Conservation (phyloP, 257 asterid species). For the Schizonepeta tenuifolia region DNA sequence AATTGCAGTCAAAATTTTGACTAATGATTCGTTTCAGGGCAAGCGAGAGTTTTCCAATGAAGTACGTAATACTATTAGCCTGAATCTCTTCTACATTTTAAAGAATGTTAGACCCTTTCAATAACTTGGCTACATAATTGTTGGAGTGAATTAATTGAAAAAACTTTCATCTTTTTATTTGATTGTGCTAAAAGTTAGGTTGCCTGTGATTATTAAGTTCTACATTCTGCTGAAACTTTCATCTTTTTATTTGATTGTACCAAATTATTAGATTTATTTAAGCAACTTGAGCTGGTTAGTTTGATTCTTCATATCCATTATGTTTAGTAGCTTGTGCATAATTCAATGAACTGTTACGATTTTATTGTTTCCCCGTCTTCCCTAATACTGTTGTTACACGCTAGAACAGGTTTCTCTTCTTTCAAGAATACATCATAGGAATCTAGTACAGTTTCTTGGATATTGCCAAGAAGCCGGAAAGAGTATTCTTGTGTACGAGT, state of each 20-base stretch:
- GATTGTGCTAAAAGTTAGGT: too few species aligned
- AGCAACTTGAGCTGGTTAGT: neutral
- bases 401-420: constrained; percentile 86
- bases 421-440: constrained; percentile 97
- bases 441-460: constrained; percentile 93
- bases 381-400: constrained; percentile 18
- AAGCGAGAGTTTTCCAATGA: constrained; percentile 93
- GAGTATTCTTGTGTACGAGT: constrained; percentile 88
- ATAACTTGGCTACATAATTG: neutral
- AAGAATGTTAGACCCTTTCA: neutral
- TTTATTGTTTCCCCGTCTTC: neutral
- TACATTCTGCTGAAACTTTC: too few species aligned
- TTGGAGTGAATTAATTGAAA: neutral
- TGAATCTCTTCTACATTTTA: constrained; percentile 6
- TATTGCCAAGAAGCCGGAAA: constrained; percentile 96
- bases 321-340: neutral
- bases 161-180: too few species aligned
- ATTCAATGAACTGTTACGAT: neutral
- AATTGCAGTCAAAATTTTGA: constrained; percentile 90
- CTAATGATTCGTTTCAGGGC: constrained; percentile 91
- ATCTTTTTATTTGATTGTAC: neutral
- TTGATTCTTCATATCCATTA: neutral
- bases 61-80: constrained; percentile 49
- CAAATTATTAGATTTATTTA: neutral
- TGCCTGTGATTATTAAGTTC: too few species aligned